Evolutionary conservation across 352 stramenopile species (phyloP).

Genomic region (Nothophytophthora sp.): DNA sequence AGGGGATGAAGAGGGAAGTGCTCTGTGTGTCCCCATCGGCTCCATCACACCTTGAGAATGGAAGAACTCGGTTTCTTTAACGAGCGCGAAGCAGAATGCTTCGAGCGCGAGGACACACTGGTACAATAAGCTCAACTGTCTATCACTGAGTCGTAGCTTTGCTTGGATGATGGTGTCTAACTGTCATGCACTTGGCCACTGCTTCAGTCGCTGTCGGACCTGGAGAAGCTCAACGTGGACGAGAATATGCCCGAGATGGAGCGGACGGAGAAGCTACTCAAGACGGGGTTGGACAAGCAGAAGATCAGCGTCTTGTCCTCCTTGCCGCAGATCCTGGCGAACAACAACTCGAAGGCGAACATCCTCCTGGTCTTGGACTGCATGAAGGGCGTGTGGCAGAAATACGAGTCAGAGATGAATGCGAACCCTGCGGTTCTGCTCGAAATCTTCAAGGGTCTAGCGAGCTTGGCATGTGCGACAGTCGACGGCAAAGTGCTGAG

Average conservation of each 20-base stretch:
- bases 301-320: slow-evolving; percentile 78
- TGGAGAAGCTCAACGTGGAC: slow-evolving; percentile 86
- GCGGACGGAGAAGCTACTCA: slow-evolving; percentile 72
- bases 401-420: slow-evolving; percentile 56
- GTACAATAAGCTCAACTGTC: no score
- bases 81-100: slow-evolving; percentile 82
- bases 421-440: slow-evolving; percentile 43
- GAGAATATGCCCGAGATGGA: slow-evolving; percentile 87
- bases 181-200: no score
- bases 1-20: slow-evolving; percentile 43
- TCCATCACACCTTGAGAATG: slow-evolving; percentile 41
- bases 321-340: slow-evolving; percentile 69
- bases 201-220: slow-evolving; percentile 69
- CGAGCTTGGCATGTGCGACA: slow-evolving; percentile 56
- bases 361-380: slow-evolving; percentile 64
- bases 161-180: no score
- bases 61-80: slow-evolving; percentile 85
- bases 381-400: slow-evolving; percentile 80
- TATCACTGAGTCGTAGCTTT: no score
- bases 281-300: slow-evolving; percentile 76
- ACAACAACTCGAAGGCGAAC: slow-evolving; percentile 76
- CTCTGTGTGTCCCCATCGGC: slow-evolving; percentile 18
- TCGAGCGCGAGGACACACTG: slow-evolving; percentile 79
- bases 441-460: slow-evolving; percentile 65
- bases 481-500: slow-evolving; percentile 72